These are phyloP conservation scores for Rheum nobile DNA, from an alignment of 148 eudicot species.

Conservation along the genomic window DNA sequence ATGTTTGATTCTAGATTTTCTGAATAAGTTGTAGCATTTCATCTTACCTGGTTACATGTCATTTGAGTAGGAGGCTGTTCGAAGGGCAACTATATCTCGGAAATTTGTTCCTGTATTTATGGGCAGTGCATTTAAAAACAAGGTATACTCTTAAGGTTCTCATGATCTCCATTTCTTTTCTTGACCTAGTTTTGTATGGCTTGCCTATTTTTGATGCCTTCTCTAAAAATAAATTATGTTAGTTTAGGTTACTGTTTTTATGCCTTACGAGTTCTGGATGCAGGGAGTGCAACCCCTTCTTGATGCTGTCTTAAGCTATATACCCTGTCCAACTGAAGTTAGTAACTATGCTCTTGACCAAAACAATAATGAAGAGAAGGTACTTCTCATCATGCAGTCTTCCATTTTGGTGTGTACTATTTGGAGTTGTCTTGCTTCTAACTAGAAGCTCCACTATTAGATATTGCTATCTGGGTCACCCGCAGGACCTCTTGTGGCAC, in stretches of 20 bases:
- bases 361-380: constrained; percentile 85
- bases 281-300: constrained; percentile 98
- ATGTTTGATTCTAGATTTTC: neutral
- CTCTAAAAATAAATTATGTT: neutral
- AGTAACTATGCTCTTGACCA: constrained; percentile 87
- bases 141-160: constrained; percentile 31
- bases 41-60: constrained; percentile 4
- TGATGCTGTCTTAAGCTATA: constrained; percentile 74
- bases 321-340: constrained; percentile 93
- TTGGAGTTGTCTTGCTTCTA: neutral
- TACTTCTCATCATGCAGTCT: constrained; percentile 12
- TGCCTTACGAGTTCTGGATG: constrained; percentile 11
- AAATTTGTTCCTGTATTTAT: constrained; percentile 93
- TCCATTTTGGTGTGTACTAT: neutral
- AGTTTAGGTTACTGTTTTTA: neutral
- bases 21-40: neutral
- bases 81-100: constrained; percentile 75
- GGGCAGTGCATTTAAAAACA: constrained; percentile 98
- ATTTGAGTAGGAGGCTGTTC: constrained; percentile 66
- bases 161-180: neutral
- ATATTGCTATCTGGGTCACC: constrained; percentile 67
- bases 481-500: constrained; percentile 74
- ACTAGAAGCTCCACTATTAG: constrained; percentile 23
- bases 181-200: neutral
- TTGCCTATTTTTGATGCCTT: neutral